Base-by-base conservation (phyloP, 2,329 filamentous ascomycete species). In the Alternaria arborescens region DNA sequence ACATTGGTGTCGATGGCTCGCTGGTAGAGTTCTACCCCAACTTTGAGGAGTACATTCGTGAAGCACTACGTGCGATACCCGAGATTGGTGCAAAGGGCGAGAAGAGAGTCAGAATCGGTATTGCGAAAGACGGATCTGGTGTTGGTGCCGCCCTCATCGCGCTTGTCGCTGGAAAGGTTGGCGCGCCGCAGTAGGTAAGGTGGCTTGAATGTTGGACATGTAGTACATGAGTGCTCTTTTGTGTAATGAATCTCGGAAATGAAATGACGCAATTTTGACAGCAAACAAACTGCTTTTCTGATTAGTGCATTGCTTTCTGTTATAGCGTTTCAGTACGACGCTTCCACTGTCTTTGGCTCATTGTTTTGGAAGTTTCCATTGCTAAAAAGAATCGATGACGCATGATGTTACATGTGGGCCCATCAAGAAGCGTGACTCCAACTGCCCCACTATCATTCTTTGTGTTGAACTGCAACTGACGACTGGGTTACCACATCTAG, bases 131-230 rank as follows among this genome's bases (percentile, higher is more conserved):
- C 77, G 95, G 95, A 48, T 95, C 91, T 66, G 95, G 93, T 65
- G 92, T 97, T n/a, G 95, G 95, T 54, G 95, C 95, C 3, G 95
- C 95, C 41, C 82, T 99, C 71, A 98, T 98, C 80, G 95, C 95
- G 52, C 86, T 97, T 52, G 91, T 97, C 28, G 94, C 94, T 1
- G 91, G 91, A 2, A 83, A 85, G 73, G 72, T 77, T 3, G 62
- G 55, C 7, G 58, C 65, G 43, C 69, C 70, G 16, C 61, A 71
- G 56, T 50, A 61, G 52, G 47, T 30, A 24, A 41, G 26, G 36
- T 28, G 30, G 38, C 38, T 40, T 42, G 30, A 36, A 16, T 20
- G 50, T 42, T 10, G 36, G 50, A 38, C 20, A 38, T 50, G 11
- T 50, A 36, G 32, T 32, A 38, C 20, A 50, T n/a, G 16, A n/a